Conservation (phyloP, 2,329 filamentous ascomycete species). For the Fusarium drepaniforme region DNA sequence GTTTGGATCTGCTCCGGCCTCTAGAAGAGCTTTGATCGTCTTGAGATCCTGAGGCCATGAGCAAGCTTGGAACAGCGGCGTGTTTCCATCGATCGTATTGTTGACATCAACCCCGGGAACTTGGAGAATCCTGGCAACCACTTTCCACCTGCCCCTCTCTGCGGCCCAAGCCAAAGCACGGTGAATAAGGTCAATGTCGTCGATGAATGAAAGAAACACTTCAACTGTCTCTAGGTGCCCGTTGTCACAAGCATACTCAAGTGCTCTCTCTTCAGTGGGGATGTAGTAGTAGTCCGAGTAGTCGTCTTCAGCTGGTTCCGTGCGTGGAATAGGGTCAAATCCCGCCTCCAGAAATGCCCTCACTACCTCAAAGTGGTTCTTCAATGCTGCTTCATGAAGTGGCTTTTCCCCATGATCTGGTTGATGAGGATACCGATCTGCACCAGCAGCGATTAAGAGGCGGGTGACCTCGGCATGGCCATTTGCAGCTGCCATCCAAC, state of each 20-base stretch:
- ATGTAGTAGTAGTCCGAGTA: constrained; percentile 9
- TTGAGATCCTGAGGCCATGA: constrained; percentile 3
- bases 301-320: background rate
- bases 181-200: constrained; percentile 38
- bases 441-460: constrained; percentile 40
- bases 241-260: constrained; percentile 47
- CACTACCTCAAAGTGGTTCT: constrained; percentile 44
- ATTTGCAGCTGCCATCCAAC: constrained; percentile 38
- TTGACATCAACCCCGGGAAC: constrained; percentile 49
- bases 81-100: constrained; percentile 31
- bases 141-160: constrained; percentile 18
- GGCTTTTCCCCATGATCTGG: constrained; percentile 45
- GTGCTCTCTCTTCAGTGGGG: constrained; percentile 38
- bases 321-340: constrained; percentile 43
- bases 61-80: constrained; percentile 38
- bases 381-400: constrained; percentile 50
- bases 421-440: constrained; percentile 39
- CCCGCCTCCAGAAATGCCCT: constrained; percentile 50
- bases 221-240: constrained; percentile 43
- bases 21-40: constrained; percentile 41
- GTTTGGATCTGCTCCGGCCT: constrained; percentile 47
- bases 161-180: constrained; percentile 46
- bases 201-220: constrained; percentile 43
- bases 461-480: constrained; percentile 33
- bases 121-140: constrained; percentile 46